phyloP scores from a whole-genome alignment of 2,329 filamentous ascomycete species.

The Cercospora sp. region DNA sequence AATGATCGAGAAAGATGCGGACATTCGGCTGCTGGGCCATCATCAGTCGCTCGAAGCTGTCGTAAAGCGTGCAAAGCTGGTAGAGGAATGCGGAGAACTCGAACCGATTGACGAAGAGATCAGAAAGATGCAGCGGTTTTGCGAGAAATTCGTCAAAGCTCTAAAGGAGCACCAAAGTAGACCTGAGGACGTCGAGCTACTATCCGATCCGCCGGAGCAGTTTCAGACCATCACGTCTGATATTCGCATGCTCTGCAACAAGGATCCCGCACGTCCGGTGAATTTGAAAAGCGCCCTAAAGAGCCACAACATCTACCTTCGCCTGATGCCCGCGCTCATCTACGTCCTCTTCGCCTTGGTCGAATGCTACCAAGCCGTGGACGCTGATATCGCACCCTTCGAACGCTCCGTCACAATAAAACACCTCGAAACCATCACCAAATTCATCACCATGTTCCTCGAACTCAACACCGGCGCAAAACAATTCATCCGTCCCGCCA shows the following conservation, averaged over 20 bases:
- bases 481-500: conserved; percentile 20
- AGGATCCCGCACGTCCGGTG: conserved; percentile 15
- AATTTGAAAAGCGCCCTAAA: conserved; percentile 16
- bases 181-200: neutral
- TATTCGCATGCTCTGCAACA: conserved; percentile 17
- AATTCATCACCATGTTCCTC: conserved; percentile 24
- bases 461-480: conserved; percentile 22
- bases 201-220: conserved; percentile 15
- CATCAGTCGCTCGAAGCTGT: neutral
- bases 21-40: neutral
- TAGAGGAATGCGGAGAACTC: neutral
- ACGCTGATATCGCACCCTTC: conserved; percentile 3
- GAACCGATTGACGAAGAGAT: neutral
- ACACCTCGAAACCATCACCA: conserved; percentile 22
- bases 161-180: conserved; percentile 5
- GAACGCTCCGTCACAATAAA: conserved; percentile 19
- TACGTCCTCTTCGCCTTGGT: conserved; percentile 24
- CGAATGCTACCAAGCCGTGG: conserved; percentile 23
- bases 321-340: conserved; percentile 33
- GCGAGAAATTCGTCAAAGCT: neutral
- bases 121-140: neutral
- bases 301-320: conserved; percentile 32
- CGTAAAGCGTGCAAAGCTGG: neutral
- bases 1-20: neutral
- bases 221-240: conserved; percentile 12